phyloP scores from a whole-genome alignment of 1,284 basidiomycete species.

The Cryptococcus wingfieldii region DNA sequence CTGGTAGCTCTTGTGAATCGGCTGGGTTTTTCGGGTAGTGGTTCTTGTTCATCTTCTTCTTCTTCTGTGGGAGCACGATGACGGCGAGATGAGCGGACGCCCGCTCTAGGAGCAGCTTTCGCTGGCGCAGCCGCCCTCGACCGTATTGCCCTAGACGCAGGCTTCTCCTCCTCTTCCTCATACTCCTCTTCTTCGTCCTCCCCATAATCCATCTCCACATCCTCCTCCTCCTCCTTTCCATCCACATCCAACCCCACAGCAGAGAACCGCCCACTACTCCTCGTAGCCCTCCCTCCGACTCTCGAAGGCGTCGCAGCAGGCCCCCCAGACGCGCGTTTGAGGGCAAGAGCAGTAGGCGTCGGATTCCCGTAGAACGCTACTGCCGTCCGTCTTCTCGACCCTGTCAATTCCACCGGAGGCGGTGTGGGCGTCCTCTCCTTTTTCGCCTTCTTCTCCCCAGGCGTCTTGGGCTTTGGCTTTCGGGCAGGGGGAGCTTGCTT shows the following conservation, averaged over 20 bases:
- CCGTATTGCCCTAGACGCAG: too few relatives aligned
- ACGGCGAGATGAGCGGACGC: too few relatives aligned
- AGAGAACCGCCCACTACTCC: slow-evolving; percentile 7
- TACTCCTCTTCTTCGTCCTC: too few relatives aligned
- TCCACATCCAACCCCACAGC: slow-evolving; percentile 7
- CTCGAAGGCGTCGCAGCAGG: background rate
- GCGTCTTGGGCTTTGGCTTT: slow-evolving; percentile 5
- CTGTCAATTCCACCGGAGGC: slow-evolving; percentile 7
- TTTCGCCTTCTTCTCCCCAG: background rate
- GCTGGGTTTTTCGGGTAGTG: background rate
- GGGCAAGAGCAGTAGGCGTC: slow-evolving; percentile 31
- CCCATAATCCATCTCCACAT: too few relatives aligned
- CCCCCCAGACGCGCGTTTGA: slow-evolving; percentile 26
- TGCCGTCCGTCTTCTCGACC: slow-evolving; percentile 30
- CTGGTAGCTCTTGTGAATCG: background rate
- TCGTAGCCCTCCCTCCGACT: slow-evolving; percentile 3
- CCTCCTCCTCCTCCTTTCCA: slow-evolving; percentile 12
- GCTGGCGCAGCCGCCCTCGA: too few relatives aligned
- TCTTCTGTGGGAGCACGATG: background rate
- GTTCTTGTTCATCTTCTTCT: background rate
- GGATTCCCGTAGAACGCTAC: slow-evolving; percentile 42
- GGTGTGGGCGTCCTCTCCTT: background rate
- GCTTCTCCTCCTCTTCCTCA: too few relatives aligned
- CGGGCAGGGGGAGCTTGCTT: slow-evolving; percentile 23
- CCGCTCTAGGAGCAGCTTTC: too few relatives aligned